Evolutionary conservation across 2,329 filamentous ascomycete genomes (phyloP).

Genomic region (Cladophialophora carrionii): DNA sequence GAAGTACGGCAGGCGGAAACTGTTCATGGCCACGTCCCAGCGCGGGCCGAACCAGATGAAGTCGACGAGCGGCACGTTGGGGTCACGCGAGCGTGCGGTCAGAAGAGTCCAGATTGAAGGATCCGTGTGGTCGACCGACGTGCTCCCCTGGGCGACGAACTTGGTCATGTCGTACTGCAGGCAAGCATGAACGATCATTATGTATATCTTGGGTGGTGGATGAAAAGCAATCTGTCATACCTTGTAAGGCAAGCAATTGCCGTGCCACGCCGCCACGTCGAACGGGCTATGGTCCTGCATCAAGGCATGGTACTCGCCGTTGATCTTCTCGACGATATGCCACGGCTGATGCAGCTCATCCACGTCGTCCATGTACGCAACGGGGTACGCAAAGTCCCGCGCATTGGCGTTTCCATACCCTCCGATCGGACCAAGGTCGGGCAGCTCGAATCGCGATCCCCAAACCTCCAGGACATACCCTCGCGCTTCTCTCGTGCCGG

Average conservation of each 20-base stretch:
- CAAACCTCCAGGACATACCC: slow-evolving; percentile 71
- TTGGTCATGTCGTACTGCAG: slow-evolving; percentile 45
- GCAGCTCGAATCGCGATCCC: slow-evolving; percentile 65
- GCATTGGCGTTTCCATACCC: slow-evolving; percentile 67
- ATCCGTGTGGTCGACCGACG: slow-evolving; percentile 48
- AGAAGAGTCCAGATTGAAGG: slow-evolving; percentile 48
- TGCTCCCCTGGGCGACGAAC: slow-evolving; percentile 46
- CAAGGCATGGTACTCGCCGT: slow-evolving; percentile 62
- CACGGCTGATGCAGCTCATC: slow-evolving; percentile 48
- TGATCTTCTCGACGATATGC: slow-evolving; percentile 64
- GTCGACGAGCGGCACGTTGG: slow-evolving; percentile 42
- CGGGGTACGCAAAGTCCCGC: slow-evolving; percentile 66
- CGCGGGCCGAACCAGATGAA: slow-evolving; percentile 47
- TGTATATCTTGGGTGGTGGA: not conserved
- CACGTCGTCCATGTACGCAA: slow-evolving; percentile 60
- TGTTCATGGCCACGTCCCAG: slow-evolving; percentile 47
- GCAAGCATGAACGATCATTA: not conserved
- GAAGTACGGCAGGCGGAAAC: slow-evolving; percentile 49
- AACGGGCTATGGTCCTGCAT: slow-evolving; percentile 68
- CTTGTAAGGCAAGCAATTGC: slow-evolving; percentile 58
- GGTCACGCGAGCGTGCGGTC: slow-evolving; percentile 43
- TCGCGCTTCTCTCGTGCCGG: slow-evolving; percentile 57
- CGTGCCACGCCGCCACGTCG: slow-evolving; percentile 72
- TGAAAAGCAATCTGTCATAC: not conserved
- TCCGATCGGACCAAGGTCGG: slow-evolving; percentile 68